Conservation (phyloP, 2,329 filamentous ascomycete species). For the Clarireedia hainanense region DNA sequence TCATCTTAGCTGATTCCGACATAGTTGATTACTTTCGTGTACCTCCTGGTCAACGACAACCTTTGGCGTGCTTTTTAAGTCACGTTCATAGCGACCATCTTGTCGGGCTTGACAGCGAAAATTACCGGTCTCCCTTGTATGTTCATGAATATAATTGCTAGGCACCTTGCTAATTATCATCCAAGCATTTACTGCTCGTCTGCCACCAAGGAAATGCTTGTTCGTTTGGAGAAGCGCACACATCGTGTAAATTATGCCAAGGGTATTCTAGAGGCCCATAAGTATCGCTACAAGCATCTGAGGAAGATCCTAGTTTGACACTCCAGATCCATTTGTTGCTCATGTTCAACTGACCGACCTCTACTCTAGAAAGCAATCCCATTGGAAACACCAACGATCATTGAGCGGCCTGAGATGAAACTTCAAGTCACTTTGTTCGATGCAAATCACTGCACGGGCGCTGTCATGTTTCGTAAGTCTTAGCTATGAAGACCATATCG, state of each 20-base stretch:
- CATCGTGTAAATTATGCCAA: constrained; percentile 75
- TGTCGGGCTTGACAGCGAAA: constrained; percentile 58
- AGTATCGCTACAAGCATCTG: constrained; percentile 71
- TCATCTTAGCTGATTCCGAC: not conserved
- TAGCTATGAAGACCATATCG: not conserved
- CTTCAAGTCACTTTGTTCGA: constrained; percentile 80
- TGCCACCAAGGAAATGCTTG: constrained; percentile 71
- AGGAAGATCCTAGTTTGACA: constrained; percentile 52
- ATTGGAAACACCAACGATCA: constrained; percentile 65
- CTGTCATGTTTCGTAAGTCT: constrained; percentile 72
- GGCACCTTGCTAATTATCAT: constrained; percentile 7
- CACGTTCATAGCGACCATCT: constrained; percentile 92
- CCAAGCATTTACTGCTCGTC: constrained; percentile 75
- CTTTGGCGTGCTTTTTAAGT: constrained; percentile 79
- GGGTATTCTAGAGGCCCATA: constrained; percentile 66
- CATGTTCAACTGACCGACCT: no score
- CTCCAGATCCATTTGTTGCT: not conserved
- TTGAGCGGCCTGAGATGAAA: constrained; percentile 65
- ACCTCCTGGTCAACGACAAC: constrained; percentile 45
- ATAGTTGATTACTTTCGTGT: constrained; percentile 75
- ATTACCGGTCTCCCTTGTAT: constrained; percentile 65
- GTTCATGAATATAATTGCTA: constrained; percentile 13
- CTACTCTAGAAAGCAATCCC: constrained; percentile 62
- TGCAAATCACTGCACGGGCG: constrained; percentile 85
- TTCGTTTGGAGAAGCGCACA: constrained; percentile 70